phyloP scores from a whole-genome alignment of 1,139 yeast genomes.

The Trichomonascaceae sp. region DNA sequence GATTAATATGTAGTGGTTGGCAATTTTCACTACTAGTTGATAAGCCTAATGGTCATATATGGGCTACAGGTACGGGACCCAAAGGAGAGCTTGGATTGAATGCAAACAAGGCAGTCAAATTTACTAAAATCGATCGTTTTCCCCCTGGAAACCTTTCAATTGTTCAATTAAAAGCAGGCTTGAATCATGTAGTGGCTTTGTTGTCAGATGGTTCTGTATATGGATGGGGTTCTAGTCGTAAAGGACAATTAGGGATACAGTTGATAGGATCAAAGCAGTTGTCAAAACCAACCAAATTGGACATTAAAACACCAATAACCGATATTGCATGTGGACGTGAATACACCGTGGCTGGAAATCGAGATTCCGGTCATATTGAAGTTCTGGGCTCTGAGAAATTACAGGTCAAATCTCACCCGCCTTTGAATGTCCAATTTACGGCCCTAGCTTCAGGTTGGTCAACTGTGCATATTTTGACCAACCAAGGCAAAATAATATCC shows the following conservation, averaged over 20 bases:
- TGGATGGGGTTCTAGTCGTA: slow-evolving; percentile 83
- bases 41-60: slow-evolving; percentile 36
- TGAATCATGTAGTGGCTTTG: slow-evolving; percentile 51
- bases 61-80: slow-evolving; percentile 53
- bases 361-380: slow-evolving; percentile 16
- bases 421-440: slow-evolving; percentile 14
- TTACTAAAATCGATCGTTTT: slow-evolving; percentile 14
- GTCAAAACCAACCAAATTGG: slow-evolving; percentile 12
- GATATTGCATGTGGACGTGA: slow-evolving; percentile 32
- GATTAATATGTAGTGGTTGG: slow-evolving; percentile 61
- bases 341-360: slow-evolving; percentile 25
- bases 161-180: slow-evolving; percentile 40
- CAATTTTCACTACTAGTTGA: slow-evolving; percentile 57
- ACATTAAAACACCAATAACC: slow-evolving; percentile 7
- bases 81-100: slow-evolving; percentile 78
- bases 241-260: slow-evolving; percentile 53
- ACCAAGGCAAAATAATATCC: slow-evolving; percentile 36
- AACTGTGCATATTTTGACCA: slow-evolving; percentile 48
- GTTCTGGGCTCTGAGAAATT: slow-evolving; percentile 23
- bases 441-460: slow-evolving; percentile 70
- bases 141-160: slow-evolving; percentile 21
- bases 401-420: slow-evolving; percentile 14
- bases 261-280: slow-evolving; percentile 12
- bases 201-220: slow-evolving; percentile 41
- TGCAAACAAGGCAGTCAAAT: neutral